These are phyloP conservation scores for Coemansia sp. DNA, from an alignment of 192 early-diverging fungal species.

Conservation along the genomic window DNA sequence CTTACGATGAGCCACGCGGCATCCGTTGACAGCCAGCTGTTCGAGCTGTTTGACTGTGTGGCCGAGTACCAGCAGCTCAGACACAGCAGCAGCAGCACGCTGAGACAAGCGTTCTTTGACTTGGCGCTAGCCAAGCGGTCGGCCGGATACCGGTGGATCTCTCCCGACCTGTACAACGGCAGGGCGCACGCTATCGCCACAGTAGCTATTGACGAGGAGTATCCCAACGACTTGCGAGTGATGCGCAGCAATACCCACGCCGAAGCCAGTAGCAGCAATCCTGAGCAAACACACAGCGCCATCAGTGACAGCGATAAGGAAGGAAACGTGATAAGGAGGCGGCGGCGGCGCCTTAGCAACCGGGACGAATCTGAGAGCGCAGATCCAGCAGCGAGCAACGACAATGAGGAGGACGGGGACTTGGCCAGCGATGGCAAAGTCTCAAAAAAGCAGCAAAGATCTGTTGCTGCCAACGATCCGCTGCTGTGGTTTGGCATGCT, in stretches of 20 bases:
- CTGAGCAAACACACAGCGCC: no score
- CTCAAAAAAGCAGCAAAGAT: background rate
- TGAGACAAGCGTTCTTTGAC: constrained; percentile 43
- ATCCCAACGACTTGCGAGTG: background rate
- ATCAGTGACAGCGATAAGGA: background rate
- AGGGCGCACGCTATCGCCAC: constrained; percentile 37
- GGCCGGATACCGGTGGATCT: constrained; percentile 51
- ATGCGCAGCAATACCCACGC: background rate
- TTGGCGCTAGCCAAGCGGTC: constrained; percentile 41
- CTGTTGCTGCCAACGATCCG: constrained; percentile 23
- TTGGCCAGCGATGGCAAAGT: no score
- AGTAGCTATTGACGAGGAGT: constrained; percentile 7
- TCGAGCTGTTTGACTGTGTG: constrained; percentile 25
- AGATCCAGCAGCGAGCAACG: background rate
- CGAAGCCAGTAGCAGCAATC: background rate
- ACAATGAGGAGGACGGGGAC: constrained; percentile 3
- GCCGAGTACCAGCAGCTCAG: constrained; percentile 37
- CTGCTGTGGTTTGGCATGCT: constrained; percentile 55
- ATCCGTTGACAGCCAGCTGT: constrained; percentile 15
- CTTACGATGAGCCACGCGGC: background rate
- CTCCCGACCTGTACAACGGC: constrained; percentile 39
- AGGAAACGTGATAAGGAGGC: background rate
- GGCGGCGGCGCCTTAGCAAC: no score
- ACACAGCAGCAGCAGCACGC: background rate
- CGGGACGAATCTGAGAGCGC: background rate